Base-by-base conservation (phyloP, 1,284 basidiomycete species). In the Leccinum solheimii region DNA sequence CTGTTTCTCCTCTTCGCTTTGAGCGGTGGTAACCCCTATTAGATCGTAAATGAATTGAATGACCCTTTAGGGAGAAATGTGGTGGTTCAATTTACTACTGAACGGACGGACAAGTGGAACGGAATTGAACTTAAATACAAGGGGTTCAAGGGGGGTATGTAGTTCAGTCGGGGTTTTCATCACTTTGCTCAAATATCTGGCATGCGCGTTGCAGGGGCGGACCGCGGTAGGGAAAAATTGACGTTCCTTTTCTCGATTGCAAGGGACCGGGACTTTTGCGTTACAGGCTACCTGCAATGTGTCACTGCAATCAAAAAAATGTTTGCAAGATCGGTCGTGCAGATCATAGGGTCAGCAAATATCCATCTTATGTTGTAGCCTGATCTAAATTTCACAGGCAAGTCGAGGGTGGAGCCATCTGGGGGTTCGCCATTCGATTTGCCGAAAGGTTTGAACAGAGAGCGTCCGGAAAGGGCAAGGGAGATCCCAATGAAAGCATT, bases 101-200 rank as follows among this genome's bases (percentile, higher is more conserved):
- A 16, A 10, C 3, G 11, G 8, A 59, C 60, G 19, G n/a, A 16
- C 2, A 8, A 51, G 14, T 68, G 69, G 65, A 62, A 63, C 19
- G 51, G 5, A 16, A 19, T 16, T 26, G 63, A 75, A 30, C 49
- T 27, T n/a, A 62, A 19, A 55, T 65, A 38, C 43, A 63, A 64
- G 53, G 68, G 65, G 21, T 73, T 75, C 54, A 34, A 64, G 26
- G 62, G 56, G 64, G 71, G 72, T 72, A 38, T 40, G 72, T 61
- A 16, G 19, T 32, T 3, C 8, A 57, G 6, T 40, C 3, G 2
- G 4, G 7, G 21, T 48, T 48, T 11, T 54, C 7, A 1, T 32
- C 53, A 0, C 23, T 9, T 55, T 60, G 30, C 54, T 60, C n/a
- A 63, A 34, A 34, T 54, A 1, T 53, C 32, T 54, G 19, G 43